Conservation (phyloP, 139 green algal genomes). For the Closterium sp. region DNA sequence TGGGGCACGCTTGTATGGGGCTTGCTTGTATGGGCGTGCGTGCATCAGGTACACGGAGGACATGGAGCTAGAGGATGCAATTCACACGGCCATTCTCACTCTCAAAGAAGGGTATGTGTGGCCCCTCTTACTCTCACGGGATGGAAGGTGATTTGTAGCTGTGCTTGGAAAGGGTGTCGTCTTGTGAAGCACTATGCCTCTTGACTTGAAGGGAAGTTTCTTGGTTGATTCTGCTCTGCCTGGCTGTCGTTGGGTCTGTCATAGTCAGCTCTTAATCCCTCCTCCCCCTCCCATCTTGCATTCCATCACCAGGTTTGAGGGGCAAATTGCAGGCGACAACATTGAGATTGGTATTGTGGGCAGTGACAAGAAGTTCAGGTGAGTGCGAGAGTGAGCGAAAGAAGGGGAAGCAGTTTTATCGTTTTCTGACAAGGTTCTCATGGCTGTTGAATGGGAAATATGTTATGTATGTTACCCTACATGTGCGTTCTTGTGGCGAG, state of each 20-base stretch:
- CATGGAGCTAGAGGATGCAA: slow-evolving; percentile 96
- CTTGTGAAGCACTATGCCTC: neutral
- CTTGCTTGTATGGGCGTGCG: neutral
- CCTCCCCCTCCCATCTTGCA: neutral
- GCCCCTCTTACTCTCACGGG: slow-evolving; percentile 1
- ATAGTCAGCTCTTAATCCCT: neutral
- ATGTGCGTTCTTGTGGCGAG: too few relatives aligned
- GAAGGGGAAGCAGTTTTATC: too few relatives aligned
- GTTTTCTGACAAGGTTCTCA: too few relatives aligned
- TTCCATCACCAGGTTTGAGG: slow-evolving; percentile 77
- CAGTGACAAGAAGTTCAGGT: slow-evolving; percentile 84
- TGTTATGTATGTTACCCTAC: too few relatives aligned
- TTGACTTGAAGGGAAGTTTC: neutral
- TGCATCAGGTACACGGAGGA: slow-evolving; percentile 83
- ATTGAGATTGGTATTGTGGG: slow-evolving; percentile 88
- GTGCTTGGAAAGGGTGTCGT: neutral
- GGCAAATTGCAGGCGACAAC: slow-evolving; percentile 81
- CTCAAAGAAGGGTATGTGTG: slow-evolving; percentile 76
- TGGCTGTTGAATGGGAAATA: too few relatives aligned
- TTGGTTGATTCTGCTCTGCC: neutral
- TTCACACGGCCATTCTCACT: slow-evolving; percentile 97
- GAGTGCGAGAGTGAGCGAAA: slow-evolving; percentile 1
- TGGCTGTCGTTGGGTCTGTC: neutral
- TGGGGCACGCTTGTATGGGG: neutral
- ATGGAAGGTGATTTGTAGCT: neutral